A percentile compares a stretch with the other conserved stretches of the same genome.
Conservation (phyloP, 2,329 filamentous ascomycete species). For the Samsoniella hepiali region DNA sequence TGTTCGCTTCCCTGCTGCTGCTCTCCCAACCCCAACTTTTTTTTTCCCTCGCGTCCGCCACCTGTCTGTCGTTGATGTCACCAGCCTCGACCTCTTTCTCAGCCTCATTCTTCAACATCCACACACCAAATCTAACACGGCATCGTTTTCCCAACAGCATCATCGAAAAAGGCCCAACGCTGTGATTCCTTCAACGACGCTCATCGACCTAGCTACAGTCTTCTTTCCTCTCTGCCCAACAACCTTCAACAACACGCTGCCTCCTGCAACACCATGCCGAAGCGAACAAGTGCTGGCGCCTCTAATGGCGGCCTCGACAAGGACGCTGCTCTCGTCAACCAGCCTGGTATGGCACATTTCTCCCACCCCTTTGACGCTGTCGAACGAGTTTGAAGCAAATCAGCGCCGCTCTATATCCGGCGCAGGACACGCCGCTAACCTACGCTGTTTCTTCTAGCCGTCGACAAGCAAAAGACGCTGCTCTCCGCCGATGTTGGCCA, state of each 20-base stretch:
- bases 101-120: neutral
- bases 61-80: slow-evolving; percentile 6
- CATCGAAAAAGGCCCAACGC: neutral
- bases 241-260: neutral
- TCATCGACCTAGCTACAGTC: no score
- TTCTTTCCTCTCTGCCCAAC: neutral
- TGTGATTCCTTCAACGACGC: no score
- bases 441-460: slow-evolving; percentile 39
- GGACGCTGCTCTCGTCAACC: slow-evolving; percentile 26
- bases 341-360: slow-evolving; percentile 32
- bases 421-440: neutral
- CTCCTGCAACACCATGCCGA: slow-evolving; percentile 52
- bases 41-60: neutral
- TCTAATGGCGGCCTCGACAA: slow-evolving; percentile 28
- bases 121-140: neutral
- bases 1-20: neutral
- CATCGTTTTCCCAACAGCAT: neutral
- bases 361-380: neutral
- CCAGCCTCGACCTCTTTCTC: neutral
- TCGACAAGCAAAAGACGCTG: slow-evolving; percentile 74
- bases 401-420: neutral
- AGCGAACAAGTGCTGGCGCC: slow-evolving; percentile 46
- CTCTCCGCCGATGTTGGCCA: slow-evolving; percentile 68
- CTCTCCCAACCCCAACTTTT: neutral
- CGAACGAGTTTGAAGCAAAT: neutral